These are phyloP conservation scores for Venturia pyrina DNA, from an alignment of 2,329 filamentous ascomycete species.

Conservation along the genomic window DNA sequence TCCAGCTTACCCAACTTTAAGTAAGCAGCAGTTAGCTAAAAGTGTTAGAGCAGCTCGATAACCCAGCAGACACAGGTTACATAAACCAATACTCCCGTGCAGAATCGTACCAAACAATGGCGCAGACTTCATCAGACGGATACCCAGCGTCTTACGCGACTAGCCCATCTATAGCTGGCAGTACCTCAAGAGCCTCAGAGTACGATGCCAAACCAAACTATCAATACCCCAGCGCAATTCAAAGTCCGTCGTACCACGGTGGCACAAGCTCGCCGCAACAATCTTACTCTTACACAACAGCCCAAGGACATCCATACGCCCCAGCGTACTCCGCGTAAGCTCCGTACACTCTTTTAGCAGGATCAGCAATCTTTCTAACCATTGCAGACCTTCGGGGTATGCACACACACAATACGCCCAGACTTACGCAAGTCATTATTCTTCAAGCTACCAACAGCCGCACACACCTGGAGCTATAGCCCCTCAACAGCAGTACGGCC, in stretches of 20 bases:
- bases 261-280: neutral
- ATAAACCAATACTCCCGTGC: neutral
- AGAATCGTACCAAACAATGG: constrained; percentile 5
- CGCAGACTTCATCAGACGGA: neutral
- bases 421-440: neutral
- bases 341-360: neutral
- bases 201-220: constrained; percentile 12
- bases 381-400: neutral
- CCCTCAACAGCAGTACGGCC: neutral
- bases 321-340: constrained; percentile 5
- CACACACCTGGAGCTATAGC: neutral
- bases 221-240: constrained; percentile 15
- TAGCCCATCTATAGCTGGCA: constrained; percentile 4
- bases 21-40: constrained; percentile 11
- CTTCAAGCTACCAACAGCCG: constrained; percentile 2
- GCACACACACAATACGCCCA: neutral
- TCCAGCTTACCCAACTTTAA: constrained; percentile 12
- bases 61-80: neutral
- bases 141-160: constrained; percentile 12
- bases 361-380: neutral
- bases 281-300: neutral
- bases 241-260: neutral
- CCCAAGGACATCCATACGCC: neutral
- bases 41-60: neutral
- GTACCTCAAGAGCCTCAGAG: neutral